These are phyloP conservation scores for Aspergillus bombycis DNA, from an alignment of 2,329 filamentous ascomycete genomes.

Conservation along the genomic window DNA sequence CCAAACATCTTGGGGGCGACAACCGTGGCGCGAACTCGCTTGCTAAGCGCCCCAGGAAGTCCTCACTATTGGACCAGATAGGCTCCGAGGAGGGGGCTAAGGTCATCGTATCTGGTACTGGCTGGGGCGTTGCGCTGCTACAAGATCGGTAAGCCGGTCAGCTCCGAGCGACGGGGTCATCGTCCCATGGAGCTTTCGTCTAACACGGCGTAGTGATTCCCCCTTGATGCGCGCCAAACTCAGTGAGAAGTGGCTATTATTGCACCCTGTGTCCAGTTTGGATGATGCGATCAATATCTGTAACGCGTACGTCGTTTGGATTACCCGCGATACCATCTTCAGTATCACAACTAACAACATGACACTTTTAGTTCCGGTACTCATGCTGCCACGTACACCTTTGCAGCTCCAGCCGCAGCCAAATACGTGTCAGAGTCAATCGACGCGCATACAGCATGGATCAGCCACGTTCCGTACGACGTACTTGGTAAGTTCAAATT, in stretches of 20 bases:
- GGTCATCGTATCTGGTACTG: slow-evolving; percentile 32
- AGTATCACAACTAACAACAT: not conserved
- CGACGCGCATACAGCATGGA: slow-evolving; percentile 52
- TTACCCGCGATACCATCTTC: not conserved
- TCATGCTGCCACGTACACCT: slow-evolving; percentile 56
- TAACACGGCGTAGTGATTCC: slow-evolving; percentile 18
- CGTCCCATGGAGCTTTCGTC: slow-evolving; percentile 16
- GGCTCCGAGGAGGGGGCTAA: slow-evolving; percentile 31
- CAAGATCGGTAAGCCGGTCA: slow-evolving; percentile 27
- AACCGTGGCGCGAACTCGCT: slow-evolving; percentile 22
- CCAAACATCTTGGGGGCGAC: slow-evolving; percentile 27
- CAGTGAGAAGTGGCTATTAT: slow-evolving; percentile 45
- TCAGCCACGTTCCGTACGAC: slow-evolving; percentile 61
- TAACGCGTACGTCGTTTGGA: slow-evolving; percentile 31
- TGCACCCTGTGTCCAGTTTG: slow-evolving; percentile 54
- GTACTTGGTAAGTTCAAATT: slow-evolving; percentile 50
- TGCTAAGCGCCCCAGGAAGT: not conserved
- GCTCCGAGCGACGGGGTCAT: not conserved
- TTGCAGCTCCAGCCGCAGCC: slow-evolving; percentile 51
- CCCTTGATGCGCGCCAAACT: slow-evolving; percentile 45
- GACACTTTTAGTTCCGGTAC: slow-evolving; percentile 26
- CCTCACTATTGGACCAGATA: slow-evolving; percentile 25
- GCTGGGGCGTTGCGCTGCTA: slow-evolving; percentile 34
- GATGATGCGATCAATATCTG: slow-evolving; percentile 59
- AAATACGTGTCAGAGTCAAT: slow-evolving; percentile 66